Base-by-base conservation (phyloP, 345 rosid species). In the Lenwebbia sp. region DNA sequence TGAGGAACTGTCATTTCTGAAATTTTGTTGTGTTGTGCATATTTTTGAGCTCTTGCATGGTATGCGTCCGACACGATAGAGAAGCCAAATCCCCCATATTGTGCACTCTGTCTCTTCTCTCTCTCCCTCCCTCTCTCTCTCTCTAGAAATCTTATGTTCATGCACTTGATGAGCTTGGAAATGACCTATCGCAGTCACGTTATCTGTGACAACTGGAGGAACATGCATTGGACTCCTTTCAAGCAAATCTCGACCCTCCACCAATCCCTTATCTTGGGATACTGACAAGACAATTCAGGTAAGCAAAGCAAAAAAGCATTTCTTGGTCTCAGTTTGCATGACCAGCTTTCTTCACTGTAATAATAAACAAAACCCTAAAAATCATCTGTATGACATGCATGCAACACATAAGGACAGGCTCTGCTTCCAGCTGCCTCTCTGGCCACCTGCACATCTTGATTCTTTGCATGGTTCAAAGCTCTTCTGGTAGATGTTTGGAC, bases 31-130 rank as follows among this genome's bases (percentile, higher is more conserved):
- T 88, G 83, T 89, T 87, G 85, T 85, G 88, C 88, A 84, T 82
- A 88, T 88, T 89, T 62, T 58, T 84, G 86, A 28, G 28, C 74
- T 30, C 85, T 86, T 92, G 94, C 91, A 88, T 60, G 89, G 62
- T 51, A 65, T 83, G 90, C 87, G 91, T 26, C 94, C 95, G 93
- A 93, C 95, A 93, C 87, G 33, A 50, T 84, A 92, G 91, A 88
- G 91, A 88, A 19, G 90, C 82, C 90, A 86, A 84, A 89, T 93
- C 94, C 93, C 92, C 88, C 83, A 88, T 83, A 86, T 89, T 85
- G 86, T 88, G 93, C 92, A 84, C 88, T 89, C 33, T 88, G 90
- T 91, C 91, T 62, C 88, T 88, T 84, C 55, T 84, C 89, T 87
- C 91, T 40, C 86, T 87, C 89, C 44, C n/a, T n/a, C n/a, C n/a